Base-by-base conservation (phyloP, 2,329 filamentous ascomycete genomes). In the Zasmidium cellare region DNA sequence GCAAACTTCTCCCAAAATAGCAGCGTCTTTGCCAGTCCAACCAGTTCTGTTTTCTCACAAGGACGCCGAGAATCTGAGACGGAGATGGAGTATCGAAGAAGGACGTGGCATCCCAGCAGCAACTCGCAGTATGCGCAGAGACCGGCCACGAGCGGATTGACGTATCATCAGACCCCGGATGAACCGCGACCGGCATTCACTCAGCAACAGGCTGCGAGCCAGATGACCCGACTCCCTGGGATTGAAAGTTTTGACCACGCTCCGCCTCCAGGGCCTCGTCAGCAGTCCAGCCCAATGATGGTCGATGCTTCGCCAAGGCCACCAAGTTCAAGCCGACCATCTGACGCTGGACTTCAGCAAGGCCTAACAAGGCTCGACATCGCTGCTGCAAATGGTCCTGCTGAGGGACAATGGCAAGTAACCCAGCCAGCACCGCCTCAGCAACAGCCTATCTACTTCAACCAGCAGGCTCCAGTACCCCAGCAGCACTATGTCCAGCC, bases 221-320 rank as follows among this genome's bases (percentile, higher is more conserved):
- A 87, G 65, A 83, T 81, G 3, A 79, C 91, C 14, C 86, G 91
- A 41, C 81, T 97, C 14, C 92, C 92, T 0, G 92, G 92, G 14
- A 97, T 97, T 64, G 91, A 96, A 72, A 96, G 91, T 16, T 96
- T 97, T 67, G 91, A 93, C 69, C 87, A 90, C 56, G 79, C 90
- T 22, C 88, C 86, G 23, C 83, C 84, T 57, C 83, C 83, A 19
- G 82, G 86, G 1, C 58, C 72, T 80, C 82, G 85, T 50, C 84
- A 87, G 48, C 82, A 83, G 54, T 80, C 84, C 1, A 92, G 90
- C 53, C 90, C 91, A 0, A 92, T 94, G 90, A 84, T 89, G 69
- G 76, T 92, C 9, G 91, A 96, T 65, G 69, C 65, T 9, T 64
- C 59, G 51, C 61, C 65, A 28, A 58, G 67, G 23, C 69, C 70